Percentiles rank a stretch among this genome's conserved stretches.
Conservation (phyloP, 306 rosid genomes). For the Rosa persica region DNA sequence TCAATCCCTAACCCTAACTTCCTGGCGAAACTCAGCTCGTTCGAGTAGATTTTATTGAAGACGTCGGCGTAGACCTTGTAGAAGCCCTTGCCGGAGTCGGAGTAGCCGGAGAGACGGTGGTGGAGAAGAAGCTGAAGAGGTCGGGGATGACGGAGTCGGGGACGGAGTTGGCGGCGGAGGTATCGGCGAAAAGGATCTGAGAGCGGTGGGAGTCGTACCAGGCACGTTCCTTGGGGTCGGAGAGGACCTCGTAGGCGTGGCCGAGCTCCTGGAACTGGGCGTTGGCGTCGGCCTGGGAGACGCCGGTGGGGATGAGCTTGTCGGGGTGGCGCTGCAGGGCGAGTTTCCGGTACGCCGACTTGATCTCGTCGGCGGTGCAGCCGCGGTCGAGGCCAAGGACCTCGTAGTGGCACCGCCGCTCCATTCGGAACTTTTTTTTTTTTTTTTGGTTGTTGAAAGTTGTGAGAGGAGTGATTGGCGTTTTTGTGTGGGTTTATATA, state of each 20-base stretch:
- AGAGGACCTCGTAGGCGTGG: conserved; percentile 93
- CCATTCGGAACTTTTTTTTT: too few relatives aligned
- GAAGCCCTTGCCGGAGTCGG: conserved; percentile 67
- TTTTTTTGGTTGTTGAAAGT: background rate
- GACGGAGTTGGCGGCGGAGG: conserved; percentile 44
- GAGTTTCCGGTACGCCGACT: conserved; percentile 67
- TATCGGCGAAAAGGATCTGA: conserved; percentile 84
- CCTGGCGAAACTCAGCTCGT: conserved; percentile 60
- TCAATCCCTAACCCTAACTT: conserved; percentile 62
- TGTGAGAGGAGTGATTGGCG: background rate
- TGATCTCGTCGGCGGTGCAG: conserved; percentile 70
- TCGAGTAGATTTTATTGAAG: conserved; percentile 62
- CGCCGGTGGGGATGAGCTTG: conserved; percentile 79
- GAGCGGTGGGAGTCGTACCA: conserved; percentile 99
- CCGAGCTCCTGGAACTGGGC: conserved; percentile 90
- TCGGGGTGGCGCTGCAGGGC: conserved; percentile 97
- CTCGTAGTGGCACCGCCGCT: conserved; percentile 94
- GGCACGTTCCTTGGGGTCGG: conserved; percentile 89
- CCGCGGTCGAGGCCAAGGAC: conserved; percentile 63
- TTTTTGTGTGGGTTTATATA: background rate
- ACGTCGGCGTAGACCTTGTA: conserved; percentile 70
- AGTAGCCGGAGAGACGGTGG: conserved; percentile 63
- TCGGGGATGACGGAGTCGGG: conserved; percentile 57
- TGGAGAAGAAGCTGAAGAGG: conserved; percentile 91
- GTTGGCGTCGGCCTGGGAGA: conserved; percentile 75